These are phyloP conservation scores for Pyrenophora graminea DNA, from an alignment of 2,329 filamentous ascomycete genomes.

Conservation along the genomic window DNA sequence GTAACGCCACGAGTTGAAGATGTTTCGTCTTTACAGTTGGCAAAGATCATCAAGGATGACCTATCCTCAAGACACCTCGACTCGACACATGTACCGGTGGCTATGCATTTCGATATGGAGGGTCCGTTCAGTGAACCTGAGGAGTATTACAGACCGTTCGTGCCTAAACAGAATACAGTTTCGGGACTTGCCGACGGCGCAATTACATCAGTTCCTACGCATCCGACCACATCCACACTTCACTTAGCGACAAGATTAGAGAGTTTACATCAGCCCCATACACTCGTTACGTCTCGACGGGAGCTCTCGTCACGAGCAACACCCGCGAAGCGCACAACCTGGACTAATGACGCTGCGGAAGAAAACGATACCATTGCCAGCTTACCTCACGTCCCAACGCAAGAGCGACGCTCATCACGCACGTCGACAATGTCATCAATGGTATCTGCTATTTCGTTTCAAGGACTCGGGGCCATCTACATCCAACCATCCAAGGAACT, in stretches of 20 bases:
- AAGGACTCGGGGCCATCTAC: slow-evolving; percentile 9
- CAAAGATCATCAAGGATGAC: neutral
- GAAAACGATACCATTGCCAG: neutral
- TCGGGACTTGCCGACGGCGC: neutral
- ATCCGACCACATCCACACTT: neutral
- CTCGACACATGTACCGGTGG: neutral
- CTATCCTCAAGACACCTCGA: neutral
- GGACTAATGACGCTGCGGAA: neutral
- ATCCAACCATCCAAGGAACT: slow-evolving; percentile 12
- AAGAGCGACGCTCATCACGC: slow-evolving; percentile 1
- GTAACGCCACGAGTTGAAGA: neutral
- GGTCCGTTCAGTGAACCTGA: neutral
- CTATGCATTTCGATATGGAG: neutral
- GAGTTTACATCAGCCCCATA: neutral
- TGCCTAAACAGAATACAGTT: neutral
- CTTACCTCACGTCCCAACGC: neutral
- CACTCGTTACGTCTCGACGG: neutral
- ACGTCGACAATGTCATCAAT: slow-evolving; percentile 8
- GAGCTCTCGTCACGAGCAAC: neutral
- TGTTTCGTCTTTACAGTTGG: neutral
- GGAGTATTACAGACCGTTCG: neutral
- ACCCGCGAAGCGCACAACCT: neutral
- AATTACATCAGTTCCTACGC: neutral
- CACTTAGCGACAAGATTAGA: neutral
- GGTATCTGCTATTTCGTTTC: slow-evolving; percentile 4